Percentiles rank a stretch among this genome's conserved stretches.
These are phyloP conservation scores for Neocatenulostroma microsporum DNA, from an alignment of 2,329 filamentous ascomycete species.

Conservation along the genomic window DNA sequence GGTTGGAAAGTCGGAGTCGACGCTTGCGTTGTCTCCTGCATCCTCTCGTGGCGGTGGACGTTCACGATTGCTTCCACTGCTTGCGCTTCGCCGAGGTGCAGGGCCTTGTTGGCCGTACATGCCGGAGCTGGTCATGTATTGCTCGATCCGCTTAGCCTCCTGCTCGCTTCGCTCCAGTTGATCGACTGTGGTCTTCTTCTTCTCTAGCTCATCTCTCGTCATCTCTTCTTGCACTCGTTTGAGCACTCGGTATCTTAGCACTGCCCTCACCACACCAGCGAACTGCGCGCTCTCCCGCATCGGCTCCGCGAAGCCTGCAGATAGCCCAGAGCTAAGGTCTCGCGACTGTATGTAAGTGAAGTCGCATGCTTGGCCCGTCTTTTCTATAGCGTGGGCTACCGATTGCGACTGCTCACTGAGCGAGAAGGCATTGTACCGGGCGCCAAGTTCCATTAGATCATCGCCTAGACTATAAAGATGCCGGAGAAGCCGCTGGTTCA, in stretches of 20 bases:
- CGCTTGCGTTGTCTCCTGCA: conserved; percentile 72
- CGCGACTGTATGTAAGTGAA: conserved; percentile 93
- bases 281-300: conserved; percentile 98
- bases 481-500: conserved; percentile 79
- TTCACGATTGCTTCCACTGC: conserved; percentile 31
- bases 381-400: conserved; percentile 86
- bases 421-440: conserved; percentile 92
- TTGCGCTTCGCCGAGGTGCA: conserved; percentile 57
- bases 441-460: conserved; percentile 86
- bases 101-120: conserved; percentile 36
- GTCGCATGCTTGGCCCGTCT: conserved; percentile 88
- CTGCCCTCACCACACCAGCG: conserved; percentile 81
- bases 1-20: conserved; percentile 92
- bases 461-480: conserved; percentile 77
- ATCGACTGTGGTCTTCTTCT: conserved; percentile 74
- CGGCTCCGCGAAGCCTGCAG: conserved; percentile 89
- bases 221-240: conserved; percentile 97
- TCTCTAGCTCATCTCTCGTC: conserved; percentile 85
- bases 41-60: conserved; percentile 15
- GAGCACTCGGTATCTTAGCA: conserved; percentile 80
- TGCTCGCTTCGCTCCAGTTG: conserved; percentile 85
- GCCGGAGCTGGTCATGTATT: conserved; percentile 73
- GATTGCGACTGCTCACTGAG: conserved; percentile 85
- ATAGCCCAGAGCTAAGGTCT: conserved; percentile 76
- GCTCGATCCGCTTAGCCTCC: conserved; percentile 87